Evolutionary conservation across 73 alveolate species (phyloP), one percentile per base, ranked within the genome.

Genomic region (Paramecium sonneborni): DNA sequence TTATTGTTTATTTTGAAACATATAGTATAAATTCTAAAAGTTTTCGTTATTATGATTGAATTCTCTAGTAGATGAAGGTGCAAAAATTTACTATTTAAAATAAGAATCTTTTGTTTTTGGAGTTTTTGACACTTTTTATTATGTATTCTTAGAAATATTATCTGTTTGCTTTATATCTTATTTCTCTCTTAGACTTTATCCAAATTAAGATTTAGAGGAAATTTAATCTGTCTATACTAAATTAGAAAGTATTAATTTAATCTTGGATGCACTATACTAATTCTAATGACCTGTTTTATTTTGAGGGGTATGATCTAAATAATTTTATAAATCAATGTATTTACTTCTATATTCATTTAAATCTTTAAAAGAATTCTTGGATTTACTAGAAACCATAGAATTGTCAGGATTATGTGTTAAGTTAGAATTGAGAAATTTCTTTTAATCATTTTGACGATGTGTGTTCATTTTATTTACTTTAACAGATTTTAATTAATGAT

Each of bases 361-460:
- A 35, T 72, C 86, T 72, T 37, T 72, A 18, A 72, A 72, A 14
- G 86, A 72, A 72, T 72, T 72, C 44, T 72, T 72, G 3, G 86
- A 72, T 72, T 72, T 72, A 15, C 32, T 72, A 32, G 62, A 72
- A 23, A 62, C 0, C 84, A 62, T 26, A 12, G 84, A 62, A 44
- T 9, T 30, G 6, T 62, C 84, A 30, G 7, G 84, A 62, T 62
- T 62, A 62, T 26, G 20, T 2, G 43, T 62, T 12, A 62, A 15
- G 39, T 62, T 14, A 26, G 44, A 30, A 32, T 62, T 62, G 11
- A 21, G 20, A 23, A 62, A 26, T 62, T 62, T 62, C 84, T 62
- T 62, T 26, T 26, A 62, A 11, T 62, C 84, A 32, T 62, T 62
- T 26, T 10, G 44, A 26, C 84, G 84, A 62, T 62, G 24, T 14